Evolutionary conservation across 768 basidiomycete species (phyloP), one percentile per base, ranked within the genome.

Genomic region (Podaxis sp.): DNA sequence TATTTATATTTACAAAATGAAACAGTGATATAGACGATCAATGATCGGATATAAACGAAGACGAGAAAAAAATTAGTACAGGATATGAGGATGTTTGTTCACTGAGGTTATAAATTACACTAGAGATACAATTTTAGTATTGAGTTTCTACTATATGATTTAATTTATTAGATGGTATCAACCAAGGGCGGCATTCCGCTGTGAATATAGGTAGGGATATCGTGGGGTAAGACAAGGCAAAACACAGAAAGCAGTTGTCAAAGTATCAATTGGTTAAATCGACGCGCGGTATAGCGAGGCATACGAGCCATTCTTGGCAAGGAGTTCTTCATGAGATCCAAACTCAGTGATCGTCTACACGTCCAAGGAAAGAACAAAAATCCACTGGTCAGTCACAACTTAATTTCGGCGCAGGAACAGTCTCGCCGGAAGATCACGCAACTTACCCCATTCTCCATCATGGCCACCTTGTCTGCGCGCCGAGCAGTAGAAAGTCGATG

Each of bases 381-480:
- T 37, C 4, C 35, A 23, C 2, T 58, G 0, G 28, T 47, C 27
- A 56, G 44, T 21, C 6, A 28, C 9, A 9, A 55, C 2, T 44
- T 42, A 11, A 46, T 46, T 42, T 23, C 44, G n/a, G 28, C 42
- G 38, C 50, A 51, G 25, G 57, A n/a, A 51, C 21, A 14, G 13
- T 28, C 37, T 50, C 50, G 50, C 37, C 27, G 50, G 27, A 9
- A 46, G 14, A 59, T 14, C 38, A 51, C 59, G 27, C 36, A 10
- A 69, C 74, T 66, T 72, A 83, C 82, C 72, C 90, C 90, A 67
- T 82, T 80, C 66, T 91, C 87, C 88, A 92, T 90, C 86, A 91
- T 89, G 46, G 89, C 90, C 64, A 92, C 83, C 73, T 91, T 91
- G 75, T 93, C 90, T 63, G 91, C 91, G 46, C 89, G 84, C 2